Conservation (phyloP, 345 rosid genomes). For the Salix caprea region DNA sequence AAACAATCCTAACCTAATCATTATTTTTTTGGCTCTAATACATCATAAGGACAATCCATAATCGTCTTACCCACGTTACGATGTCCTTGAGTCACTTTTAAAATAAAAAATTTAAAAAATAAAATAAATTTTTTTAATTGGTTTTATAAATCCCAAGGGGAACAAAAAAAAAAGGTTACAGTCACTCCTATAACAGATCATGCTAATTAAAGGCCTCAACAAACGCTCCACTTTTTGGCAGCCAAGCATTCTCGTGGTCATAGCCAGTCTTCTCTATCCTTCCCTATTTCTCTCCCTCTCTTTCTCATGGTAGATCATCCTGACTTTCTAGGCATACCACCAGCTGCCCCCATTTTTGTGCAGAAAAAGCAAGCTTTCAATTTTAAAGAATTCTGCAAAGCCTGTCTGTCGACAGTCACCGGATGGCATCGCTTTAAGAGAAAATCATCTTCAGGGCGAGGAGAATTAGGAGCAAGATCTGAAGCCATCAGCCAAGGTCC, state of each 20-base stretch:
- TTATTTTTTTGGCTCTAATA: too few relatives aligned
- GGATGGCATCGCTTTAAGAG: conserved; percentile 4
- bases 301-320: conserved; percentile 23
- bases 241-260: conserved; percentile 18
- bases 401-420: neutral
- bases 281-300: conserved; percentile 13
- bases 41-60: too few relatives aligned
- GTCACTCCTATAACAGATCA: conserved; percentile 1
- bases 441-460: neutral
- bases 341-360: conserved; percentile 15
- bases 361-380: neutral
- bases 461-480: neutral
- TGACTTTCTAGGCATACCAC: conserved; percentile 5
- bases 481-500: neutral
- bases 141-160: too few relatives aligned
- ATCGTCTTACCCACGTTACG: too few relatives aligned
- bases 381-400: conserved; percentile 10
- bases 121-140: too few relatives aligned
- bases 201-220: conserved; percentile 25
- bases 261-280: neutral
- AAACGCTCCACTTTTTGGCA: conserved; percentile 9
- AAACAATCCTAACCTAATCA: too few relatives aligned
- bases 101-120: too few relatives aligned
- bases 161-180: too few relatives aligned
- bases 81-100: too few relatives aligned